Conservation (phyloP, 75 land plant genomes). For the Pinus taeda region DNA sequence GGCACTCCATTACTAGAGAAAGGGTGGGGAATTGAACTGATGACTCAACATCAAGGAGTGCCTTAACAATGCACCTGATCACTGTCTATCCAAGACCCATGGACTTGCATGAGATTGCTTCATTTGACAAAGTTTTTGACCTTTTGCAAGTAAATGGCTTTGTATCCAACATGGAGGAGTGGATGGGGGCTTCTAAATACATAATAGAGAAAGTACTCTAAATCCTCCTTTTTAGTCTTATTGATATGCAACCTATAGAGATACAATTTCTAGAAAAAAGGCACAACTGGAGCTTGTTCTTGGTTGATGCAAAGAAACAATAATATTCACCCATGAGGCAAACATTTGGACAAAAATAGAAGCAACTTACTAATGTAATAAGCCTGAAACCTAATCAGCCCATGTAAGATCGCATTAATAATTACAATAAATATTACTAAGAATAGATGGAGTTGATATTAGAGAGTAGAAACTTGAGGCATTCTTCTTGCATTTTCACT, state of each 20-base stretch:
- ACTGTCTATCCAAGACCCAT: too few species aligned
- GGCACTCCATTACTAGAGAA: too few species aligned
- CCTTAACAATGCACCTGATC: too few species aligned
- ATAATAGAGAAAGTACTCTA: conserved; percentile 84
- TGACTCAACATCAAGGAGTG: too few species aligned
- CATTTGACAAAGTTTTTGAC: too few species aligned
- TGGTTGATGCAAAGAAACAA: background rate
- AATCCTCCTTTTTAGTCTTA: too few species aligned
- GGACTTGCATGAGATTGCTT: too few species aligned
- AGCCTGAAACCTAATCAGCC: background rate
- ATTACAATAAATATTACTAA: background rate
- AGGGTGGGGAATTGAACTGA: too few species aligned
- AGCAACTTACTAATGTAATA: background rate
- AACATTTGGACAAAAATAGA: background rate
- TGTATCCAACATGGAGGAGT: conserved; percentile 87
- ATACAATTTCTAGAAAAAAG: background rate
- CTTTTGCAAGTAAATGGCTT: conserved; percentile 78
- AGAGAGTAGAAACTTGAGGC: background rate
- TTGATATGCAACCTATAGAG: background rate
- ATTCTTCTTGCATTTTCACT: background rate
- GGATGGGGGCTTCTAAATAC: conserved; percentile 99
- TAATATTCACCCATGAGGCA: background rate
- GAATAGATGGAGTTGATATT: background rate
- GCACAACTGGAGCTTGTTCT: background rate
- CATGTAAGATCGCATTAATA: background rate